A percentile compares a stretch with the other conserved stretches of the same genome.
These are phyloP conservation scores for Parachaetomium inaequale DNA, from an alignment of 495 filamentous ascomycete genomes.

Conservation along the genomic window DNA sequence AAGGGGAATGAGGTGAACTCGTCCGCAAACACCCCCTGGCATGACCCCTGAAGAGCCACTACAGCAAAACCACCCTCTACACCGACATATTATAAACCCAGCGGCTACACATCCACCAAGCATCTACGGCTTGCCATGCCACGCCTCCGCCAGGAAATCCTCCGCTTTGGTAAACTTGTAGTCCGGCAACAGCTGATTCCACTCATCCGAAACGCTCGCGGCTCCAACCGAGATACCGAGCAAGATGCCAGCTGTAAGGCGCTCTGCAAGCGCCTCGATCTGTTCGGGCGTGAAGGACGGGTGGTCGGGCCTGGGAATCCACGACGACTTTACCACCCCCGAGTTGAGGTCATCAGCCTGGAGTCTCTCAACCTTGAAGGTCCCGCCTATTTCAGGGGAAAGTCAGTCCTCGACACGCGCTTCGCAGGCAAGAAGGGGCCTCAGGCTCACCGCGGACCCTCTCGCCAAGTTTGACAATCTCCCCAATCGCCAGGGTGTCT, in stretches of 20 bases:
- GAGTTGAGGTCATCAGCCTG: conserved; percentile 45
- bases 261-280: conserved; percentile 31
- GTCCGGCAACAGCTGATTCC: conserved; percentile 52
- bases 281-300: conserved; percentile 43
- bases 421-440: neutral
- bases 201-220: conserved; percentile 48
- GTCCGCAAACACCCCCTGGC: too few species aligned
- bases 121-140: conserved; percentile 39
- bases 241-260: conserved; percentile 39
- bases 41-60: too few species aligned
- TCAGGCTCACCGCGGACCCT: conserved; percentile 46
- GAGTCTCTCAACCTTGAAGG: conserved; percentile 42
- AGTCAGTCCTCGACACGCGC: neutral
- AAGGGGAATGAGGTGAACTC: too few species aligned
- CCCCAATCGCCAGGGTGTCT: conserved; percentile 36
- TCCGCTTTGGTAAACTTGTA: conserved; percentile 48
- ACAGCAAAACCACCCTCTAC: too few species aligned
- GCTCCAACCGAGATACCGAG: conserved; percentile 39
- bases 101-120: too few species aligned
- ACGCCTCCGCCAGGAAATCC: conserved; percentile 47
- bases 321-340: conserved; percentile 45
- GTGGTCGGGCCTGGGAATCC: conserved; percentile 42
- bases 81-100: too few species aligned
- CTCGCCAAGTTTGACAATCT: conserved; percentile 47
- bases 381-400: conserved; percentile 41